phyloP scores from a whole-genome alignment of 352 stramenopile species.

The Plasmopara viticola region DNA sequence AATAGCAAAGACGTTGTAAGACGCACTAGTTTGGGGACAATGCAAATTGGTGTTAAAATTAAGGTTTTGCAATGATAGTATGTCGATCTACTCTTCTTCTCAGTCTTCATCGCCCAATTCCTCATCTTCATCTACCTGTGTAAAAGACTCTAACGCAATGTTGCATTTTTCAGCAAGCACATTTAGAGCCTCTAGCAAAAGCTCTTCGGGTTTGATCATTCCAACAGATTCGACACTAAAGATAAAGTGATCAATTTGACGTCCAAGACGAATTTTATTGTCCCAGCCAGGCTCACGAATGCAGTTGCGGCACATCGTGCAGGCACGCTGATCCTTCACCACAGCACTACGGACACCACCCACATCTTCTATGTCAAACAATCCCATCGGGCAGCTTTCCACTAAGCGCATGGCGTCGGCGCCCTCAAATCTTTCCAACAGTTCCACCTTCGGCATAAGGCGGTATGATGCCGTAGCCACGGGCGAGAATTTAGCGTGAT shows the following conservation, averaged over 20 bases:
- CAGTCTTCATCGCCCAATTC: slow-evolving; percentile 38
- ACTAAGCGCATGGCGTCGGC: slow-evolving; percentile 53
- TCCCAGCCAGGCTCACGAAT: slow-evolving; percentile 87
- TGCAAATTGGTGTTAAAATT: slow-evolving; percentile 1
- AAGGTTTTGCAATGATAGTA: slow-evolving; percentile 2
- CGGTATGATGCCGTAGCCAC: slow-evolving; percentile 95
- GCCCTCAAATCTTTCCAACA: slow-evolving; percentile 58
- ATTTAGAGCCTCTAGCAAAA: slow-evolving; percentile 70
- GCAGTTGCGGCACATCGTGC: slow-evolving; percentile 96
- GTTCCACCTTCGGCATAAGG: slow-evolving; percentile 82
- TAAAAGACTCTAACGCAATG: slow-evolving; percentile 75
- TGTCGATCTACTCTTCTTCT: slow-evolving; percentile 42
- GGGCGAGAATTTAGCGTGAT: slow-evolving; percentile 97
- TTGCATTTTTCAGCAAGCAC: slow-evolving; percentile 82
- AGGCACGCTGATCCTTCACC: slow-evolving; percentile 82
- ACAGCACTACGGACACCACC: slow-evolving; percentile 61
- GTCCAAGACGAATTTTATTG: slow-evolving; percentile 85
- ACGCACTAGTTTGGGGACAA: slow-evolving; percentile 3
- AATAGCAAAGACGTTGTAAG: background rate
- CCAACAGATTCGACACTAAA: slow-evolving; percentile 85
- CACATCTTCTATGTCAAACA: slow-evolving; percentile 92
- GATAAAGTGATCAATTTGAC: slow-evolving; percentile 96
- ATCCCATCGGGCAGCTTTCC: slow-evolving; percentile 66
- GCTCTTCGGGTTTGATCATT: slow-evolving; percentile 82
- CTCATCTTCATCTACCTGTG: slow-evolving; percentile 46